phyloP scores from a whole-genome alignment of 768 basidiomycete genomes.

The Lactarius sp. region DNA sequence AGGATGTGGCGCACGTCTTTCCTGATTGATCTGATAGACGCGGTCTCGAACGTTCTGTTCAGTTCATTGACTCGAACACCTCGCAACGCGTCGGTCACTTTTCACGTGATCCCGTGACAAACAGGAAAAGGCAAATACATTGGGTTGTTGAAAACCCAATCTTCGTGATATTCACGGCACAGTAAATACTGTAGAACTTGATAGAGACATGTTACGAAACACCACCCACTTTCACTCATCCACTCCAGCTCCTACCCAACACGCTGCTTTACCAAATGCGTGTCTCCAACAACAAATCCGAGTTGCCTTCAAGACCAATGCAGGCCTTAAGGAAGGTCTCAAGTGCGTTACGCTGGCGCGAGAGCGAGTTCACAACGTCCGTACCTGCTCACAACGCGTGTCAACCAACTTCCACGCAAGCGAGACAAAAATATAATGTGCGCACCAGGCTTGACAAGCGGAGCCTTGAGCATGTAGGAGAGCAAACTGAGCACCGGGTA shows the following conservation, averaged over 20 bases:
- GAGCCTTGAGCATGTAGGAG: slow-evolving; percentile 97
- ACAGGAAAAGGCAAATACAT: background rate
- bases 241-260: background rate
- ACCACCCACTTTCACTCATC: background rate
- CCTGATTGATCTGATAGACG: background rate
- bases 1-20: no score
- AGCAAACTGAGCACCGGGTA: slow-evolving; percentile 91
- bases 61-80: no score
- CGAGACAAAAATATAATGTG: background rate
- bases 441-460: slow-evolving; percentile 87
- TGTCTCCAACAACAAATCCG: slow-evolving; percentile 81
- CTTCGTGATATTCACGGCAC: slow-evolving; percentile 1
- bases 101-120: slow-evolving; percentile 18
- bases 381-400: slow-evolving; percentile 42
- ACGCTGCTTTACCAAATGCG: slow-evolving; percentile 71
- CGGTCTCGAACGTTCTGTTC: background rate
- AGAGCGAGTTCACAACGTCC: slow-evolving; percentile 92
- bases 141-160: slow-evolving; percentile 19
- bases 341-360: slow-evolving; percentile 91
- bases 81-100: slow-evolving; percentile 20
- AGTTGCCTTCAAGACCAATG: slow-evolving; percentile 76
- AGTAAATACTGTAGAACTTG: background rate
- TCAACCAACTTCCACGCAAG: slow-evolving; percentile 2
- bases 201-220: background rate
- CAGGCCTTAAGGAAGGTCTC: slow-evolving; percentile 94